phyloP scores from a whole-genome alignment of 2,329 filamentous ascomycete species.

The Verruconis gallopava region DNA sequence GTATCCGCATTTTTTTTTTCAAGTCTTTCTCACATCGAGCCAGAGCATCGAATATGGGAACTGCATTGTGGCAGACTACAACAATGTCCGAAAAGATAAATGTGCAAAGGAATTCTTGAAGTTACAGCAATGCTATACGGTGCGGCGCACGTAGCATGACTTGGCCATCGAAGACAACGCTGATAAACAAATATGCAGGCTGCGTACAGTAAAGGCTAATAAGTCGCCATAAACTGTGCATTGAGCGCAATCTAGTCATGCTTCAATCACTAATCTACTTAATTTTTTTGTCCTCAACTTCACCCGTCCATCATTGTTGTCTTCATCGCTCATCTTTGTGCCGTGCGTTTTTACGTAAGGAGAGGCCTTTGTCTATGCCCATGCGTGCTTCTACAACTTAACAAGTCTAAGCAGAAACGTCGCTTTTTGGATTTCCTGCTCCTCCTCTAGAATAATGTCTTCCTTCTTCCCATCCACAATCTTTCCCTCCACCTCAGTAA shows the following conservation, averaged over 20 bases:
- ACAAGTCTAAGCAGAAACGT: constrained; percentile 65
- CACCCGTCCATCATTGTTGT: too few relatives aligned
- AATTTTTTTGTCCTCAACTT: too few relatives aligned
- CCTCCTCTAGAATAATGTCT: constrained; percentile 62
- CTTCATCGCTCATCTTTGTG: not conserved
- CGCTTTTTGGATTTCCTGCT: constrained; percentile 74
- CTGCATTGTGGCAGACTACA: constrained; percentile 84
- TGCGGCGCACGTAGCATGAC: constrained; percentile 35
- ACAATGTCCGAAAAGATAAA: constrained; percentile 80
- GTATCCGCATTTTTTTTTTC: not conserved
- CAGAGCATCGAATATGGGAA: constrained; percentile 80
- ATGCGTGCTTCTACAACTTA: constrained; percentile 44
- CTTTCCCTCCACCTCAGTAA: constrained; percentile 47
- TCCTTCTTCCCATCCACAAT: constrained; percentile 39
- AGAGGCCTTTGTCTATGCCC: too few relatives aligned
- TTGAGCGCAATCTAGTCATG: too few relatives aligned
- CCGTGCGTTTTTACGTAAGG: too few relatives aligned
- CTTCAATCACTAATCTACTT: too few relatives aligned
- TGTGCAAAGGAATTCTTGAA: constrained; percentile 74
- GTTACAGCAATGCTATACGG: constrained; percentile 78
- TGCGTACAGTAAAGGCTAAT: constrained; percentile 4
- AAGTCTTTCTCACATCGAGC: too few relatives aligned
- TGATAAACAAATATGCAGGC: constrained; percentile 7
- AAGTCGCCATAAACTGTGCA: too few relatives aligned
- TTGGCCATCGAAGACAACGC: not conserved